These are phyloP conservation scores for Phytopythium aichiense DNA, from an alignment of 352 stramenopile genomes.

Conservation along the genomic window DNA sequence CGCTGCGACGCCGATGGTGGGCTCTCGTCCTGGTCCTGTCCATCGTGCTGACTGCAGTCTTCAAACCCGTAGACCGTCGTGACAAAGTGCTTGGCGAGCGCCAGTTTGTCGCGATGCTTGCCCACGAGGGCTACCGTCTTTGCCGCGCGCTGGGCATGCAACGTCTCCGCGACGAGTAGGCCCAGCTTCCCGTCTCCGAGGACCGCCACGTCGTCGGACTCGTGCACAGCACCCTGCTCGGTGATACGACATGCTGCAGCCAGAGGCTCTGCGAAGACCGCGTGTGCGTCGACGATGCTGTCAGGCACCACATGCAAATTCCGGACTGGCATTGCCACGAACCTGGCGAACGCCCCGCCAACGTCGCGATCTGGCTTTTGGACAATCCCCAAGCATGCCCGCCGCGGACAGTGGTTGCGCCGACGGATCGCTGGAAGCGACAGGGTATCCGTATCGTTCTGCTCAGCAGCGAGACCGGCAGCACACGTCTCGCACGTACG, in stretches of 20 bases:
- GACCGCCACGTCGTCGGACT: constrained; percentile 63
- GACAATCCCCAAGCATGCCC: constrained; percentile 82
- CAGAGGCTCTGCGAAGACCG: constrained; percentile 84
- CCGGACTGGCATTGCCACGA: constrained; percentile 63
- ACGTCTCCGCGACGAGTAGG: constrained; percentile 80
- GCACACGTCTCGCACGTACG: constrained; percentile 7
- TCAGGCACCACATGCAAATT: constrained; percentile 86
- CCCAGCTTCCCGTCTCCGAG: constrained; percentile 89
- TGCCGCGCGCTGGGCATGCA: constrained; percentile 32
- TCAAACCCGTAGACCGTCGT: constrained; percentile 22
- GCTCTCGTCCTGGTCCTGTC: background rate
- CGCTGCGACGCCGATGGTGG: background rate
- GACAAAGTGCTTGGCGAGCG: constrained; percentile 43
- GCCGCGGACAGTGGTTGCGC: constrained; percentile 86
- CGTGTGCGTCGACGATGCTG: constrained; percentile 54
- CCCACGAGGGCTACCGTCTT: constrained; percentile 48
- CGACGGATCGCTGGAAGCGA: constrained; percentile 31
- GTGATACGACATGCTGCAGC: constrained; percentile 83
- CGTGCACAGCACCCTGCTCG: constrained; percentile 70
- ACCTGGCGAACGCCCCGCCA: constrained; percentile 83
- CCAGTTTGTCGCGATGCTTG: constrained; percentile 55
- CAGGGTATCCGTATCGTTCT: constrained; percentile 12
- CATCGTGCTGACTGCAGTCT: constrained; percentile 1
- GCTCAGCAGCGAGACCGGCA: constrained; percentile 40
- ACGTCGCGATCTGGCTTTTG: constrained; percentile 20